Percentiles rank a stretch among this genome's conserved stretches.
These are phyloP conservation scores for Pyrus communis DNA, from an alignment of 306 rosid genomes.

Conservation along the genomic window DNA sequence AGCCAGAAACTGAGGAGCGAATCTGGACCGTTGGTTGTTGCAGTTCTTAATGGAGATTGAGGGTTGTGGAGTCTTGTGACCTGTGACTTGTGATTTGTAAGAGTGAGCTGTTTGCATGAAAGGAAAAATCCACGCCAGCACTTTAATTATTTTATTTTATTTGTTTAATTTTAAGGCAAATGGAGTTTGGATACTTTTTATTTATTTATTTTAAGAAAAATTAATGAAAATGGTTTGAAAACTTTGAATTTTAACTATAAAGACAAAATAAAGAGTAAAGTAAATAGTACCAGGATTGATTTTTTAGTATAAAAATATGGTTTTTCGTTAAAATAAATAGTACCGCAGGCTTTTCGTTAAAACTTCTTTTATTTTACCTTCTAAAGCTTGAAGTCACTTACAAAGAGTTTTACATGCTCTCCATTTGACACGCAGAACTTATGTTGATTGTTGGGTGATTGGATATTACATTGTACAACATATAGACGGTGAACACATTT, in stretches of 20 bases:
- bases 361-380: neutral
- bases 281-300: too few species aligned
- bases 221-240: too few species aligned
- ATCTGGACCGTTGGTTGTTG: slow-evolving; percentile 45
- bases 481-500: too few species aligned
- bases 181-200: slow-evolving; percentile 31
- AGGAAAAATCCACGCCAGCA: slow-evolving; percentile 34
- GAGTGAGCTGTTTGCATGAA: slow-evolving; percentile 1
- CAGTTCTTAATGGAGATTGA: neutral
- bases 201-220: neutral
- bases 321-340: too few species aligned
- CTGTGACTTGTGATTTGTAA: neutral
- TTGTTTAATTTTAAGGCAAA: neutral
- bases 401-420: neutral
- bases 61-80: neutral
- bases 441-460: too few species aligned
- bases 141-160: neutral
- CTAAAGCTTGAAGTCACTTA: slow-evolving; percentile 15
- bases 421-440: neutral
- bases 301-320: too few species aligned
- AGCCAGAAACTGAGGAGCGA: slow-evolving; percentile 46
- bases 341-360: too few species aligned
- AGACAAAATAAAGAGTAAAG: too few species aligned
- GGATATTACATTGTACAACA: too few species aligned
- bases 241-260: too few species aligned